phyloP scores from a whole-genome alignment of 2,329 filamentous ascomycete species.

The Pezicula radicicola region DNA sequence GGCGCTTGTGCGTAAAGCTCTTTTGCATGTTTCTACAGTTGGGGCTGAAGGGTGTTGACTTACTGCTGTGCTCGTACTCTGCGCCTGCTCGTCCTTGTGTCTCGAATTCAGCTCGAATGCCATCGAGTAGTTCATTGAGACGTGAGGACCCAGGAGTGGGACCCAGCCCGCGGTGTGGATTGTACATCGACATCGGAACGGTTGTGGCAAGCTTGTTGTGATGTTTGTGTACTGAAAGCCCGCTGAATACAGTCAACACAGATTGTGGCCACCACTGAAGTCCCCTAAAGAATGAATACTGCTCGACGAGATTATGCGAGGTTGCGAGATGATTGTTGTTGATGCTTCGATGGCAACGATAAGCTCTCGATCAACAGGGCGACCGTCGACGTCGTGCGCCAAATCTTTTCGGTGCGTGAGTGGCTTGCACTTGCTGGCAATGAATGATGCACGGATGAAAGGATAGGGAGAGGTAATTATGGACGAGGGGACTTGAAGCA shows the following conservation, averaged over 20 bases:
- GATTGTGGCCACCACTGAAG: not conserved
- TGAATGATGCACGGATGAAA: no score
- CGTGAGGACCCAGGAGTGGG: slow-evolving; percentile 55
- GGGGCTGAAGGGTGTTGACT: slow-evolving; percentile 37
- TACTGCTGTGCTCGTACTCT: slow-evolving; percentile 92
- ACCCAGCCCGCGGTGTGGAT: slow-evolving; percentile 79
- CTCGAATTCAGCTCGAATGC: slow-evolving; percentile 89
- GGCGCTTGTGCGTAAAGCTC: not conserved
- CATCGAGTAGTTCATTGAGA: slow-evolving; percentile 87
- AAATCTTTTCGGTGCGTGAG: not conserved
- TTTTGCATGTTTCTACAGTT: not conserved
- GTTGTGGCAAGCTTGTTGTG: not conserved
- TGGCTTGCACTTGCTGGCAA: not conserved
- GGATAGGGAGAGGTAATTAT: no score
- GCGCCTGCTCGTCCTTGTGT: slow-evolving; percentile 76
- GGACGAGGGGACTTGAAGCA: no score
- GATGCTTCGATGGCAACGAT: no score
- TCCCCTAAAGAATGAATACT: no score
- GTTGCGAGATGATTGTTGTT: not conserved
- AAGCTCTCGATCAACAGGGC: not conserved
- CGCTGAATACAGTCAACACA: not conserved
- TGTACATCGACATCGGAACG: slow-evolving; percentile 73
- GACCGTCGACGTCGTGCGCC: not conserved
- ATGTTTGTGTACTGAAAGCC: not conserved
- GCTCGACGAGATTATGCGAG: not conserved